Evolutionary conservation across 352 stramenopile species (phyloP), one percentile per base, ranked within the genome.

Genomic region (Globisporangium polare): DNA sequence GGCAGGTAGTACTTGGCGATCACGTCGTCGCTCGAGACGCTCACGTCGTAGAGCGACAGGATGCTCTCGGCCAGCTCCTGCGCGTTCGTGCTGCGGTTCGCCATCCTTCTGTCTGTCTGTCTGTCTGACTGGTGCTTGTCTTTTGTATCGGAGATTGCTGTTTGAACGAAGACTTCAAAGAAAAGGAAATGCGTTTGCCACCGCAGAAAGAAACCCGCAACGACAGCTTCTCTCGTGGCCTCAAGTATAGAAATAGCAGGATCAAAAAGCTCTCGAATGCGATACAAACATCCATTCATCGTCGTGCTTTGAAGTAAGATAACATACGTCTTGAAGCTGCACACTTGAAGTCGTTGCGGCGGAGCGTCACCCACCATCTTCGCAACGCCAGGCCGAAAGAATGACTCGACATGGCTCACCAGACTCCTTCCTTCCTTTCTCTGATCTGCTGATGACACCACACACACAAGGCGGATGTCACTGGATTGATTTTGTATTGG

Each of bases 21-120:
- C 33, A 86, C 88, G 59, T 74, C 80, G 72, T 92, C 85, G 53
- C 69, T 69, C 53, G 74, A 57, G 15, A 78, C 65, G 68, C 80
- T 81, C 53, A 92, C 80, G 72, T 92, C 82, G 72, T 92, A 92
- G 67, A 94, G 82, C 63, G 83, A 92, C 33, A 94, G 70, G 41
- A 92, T 83, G 67, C 76, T 87, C 70, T 92, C 82, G 12, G 82
- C 82, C 37, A 92, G 77, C 52, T 92, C 80, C 66, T 92, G 82
- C 0, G 82, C 82, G 66, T 83, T 88, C 5, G 80, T 82, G 65
- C 77, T 88, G 60, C 79, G 78, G 62, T 75, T 83, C 37, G 79
- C 58, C 81, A 91, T 88, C 27, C 42, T 62, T 22, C 5, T 54
- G 7, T 5, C 29, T 35, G 7, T 5, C 3, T 35, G 29, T 39